Base-by-base conservation (phyloP, 2,329 filamentous ascomycete species). In the Colletotrichum sp. region DNA sequence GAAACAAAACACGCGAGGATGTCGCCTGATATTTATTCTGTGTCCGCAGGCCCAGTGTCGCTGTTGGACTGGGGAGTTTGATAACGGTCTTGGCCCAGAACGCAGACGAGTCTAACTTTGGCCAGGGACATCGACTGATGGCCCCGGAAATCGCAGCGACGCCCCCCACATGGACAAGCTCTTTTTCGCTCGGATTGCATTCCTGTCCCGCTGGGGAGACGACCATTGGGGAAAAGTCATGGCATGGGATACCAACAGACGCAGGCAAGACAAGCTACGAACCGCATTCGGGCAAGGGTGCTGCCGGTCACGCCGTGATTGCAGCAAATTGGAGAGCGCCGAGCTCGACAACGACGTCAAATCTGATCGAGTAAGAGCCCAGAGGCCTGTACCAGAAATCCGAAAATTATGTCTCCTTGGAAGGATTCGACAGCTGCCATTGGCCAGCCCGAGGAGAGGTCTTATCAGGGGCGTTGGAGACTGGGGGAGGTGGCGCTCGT, bases 281-380 rank as follows among this genome's bases (percentile, higher is more conserved):
- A 55, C 60, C 71, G 62, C 49, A 36, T 62, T 55, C 36, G 49
- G 36, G 52, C 71, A 75, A 75, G 71, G 66, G 75, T 66, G 30
- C 32, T 68, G 60, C 71, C 74, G 71, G 74, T 70, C 70, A 75
- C 65, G 64, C 74, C 74, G 74, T 68, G 71, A 75, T 76, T 76
- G 16, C 60, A 75, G 71, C 65, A 66, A 62, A 62, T 63, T 39
- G 60, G 36, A 62, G 28, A 36, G 30, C 64, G 44, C 39, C 6
- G 12, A 49, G 52, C 28, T 49, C 32, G 32, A 49, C 59, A 71
- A 24, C 71, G 55, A 75, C 71, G 66, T 70, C 66, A 75, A 76
- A 76, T 75, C 66, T 76, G 60, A 74, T 75, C 72, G 72, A 75
- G 75, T 74, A 76, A 76, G 71, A 71, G 66, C 21, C 62, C 60